Percentiles rank a stretch among this genome's conserved stretches.
Evolutionary conservation across 2,329 filamentous ascomycete species (phyloP).

Genomic region (Rutstroemia sydowiana): DNA sequence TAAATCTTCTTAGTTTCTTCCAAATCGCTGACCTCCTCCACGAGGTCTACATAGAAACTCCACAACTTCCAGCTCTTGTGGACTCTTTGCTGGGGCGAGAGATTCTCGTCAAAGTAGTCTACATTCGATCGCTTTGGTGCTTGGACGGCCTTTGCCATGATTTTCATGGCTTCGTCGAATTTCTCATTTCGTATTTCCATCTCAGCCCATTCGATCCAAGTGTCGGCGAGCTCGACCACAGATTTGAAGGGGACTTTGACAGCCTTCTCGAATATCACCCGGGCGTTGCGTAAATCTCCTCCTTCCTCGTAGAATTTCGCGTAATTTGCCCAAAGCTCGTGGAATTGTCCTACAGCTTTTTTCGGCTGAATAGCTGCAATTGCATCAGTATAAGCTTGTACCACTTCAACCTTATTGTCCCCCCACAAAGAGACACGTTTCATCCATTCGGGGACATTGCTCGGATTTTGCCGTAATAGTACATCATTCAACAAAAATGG

Average conservation of each 20-base stretch:
- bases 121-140: constrained; percentile 96
- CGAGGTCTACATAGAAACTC: constrained; percentile 98
- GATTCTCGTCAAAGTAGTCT: constrained; percentile 95
- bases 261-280: constrained; percentile 94
- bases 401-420: constrained; percentile 82
- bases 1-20: constrained; percentile 93
- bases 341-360: constrained; percentile 86
- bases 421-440: constrained; percentile 95
- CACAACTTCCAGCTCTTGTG: constrained; percentile 99
- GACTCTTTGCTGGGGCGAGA: constrained; percentile 90
- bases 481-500: constrained; percentile 97
- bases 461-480: constrained; percentile 86
- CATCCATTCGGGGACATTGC: constrained; percentile 95
- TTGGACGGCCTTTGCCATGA: constrained; percentile 96
- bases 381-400: constrained; percentile 89
- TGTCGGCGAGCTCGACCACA: constrained; percentile 91
- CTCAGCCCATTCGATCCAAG: constrained; percentile 99
- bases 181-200: constrained; percentile 96
- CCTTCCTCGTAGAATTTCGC: constrained; percentile 93
- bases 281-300: constrained; percentile 74
- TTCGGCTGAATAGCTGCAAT: constrained; percentile 91
- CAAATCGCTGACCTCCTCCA: constrained; percentile 85
- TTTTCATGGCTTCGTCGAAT: constrained; percentile 86
- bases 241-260: constrained; percentile 97
- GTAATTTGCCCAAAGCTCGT: constrained; percentile 93